These are phyloP conservation scores for Osmanthus fragrans DNA, from an alignment of 257 asterid species.

Conservation along the genomic window DNA sequence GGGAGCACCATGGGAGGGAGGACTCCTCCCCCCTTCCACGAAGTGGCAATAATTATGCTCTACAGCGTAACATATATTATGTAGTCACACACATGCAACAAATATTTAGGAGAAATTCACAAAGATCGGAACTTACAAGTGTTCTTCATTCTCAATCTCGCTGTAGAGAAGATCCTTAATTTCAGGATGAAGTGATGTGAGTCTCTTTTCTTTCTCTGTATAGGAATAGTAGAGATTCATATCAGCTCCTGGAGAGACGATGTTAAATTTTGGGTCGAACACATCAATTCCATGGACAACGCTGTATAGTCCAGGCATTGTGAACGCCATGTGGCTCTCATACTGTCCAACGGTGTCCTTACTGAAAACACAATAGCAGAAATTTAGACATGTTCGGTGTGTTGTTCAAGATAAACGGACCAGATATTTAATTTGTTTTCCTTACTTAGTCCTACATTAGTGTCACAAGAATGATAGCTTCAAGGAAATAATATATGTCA, in stretches of 20 bases:
- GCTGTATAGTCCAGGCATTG: conserved; percentile 94
- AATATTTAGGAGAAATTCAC: not conserved
- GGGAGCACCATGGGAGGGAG: not conserved
- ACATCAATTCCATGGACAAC: conserved; percentile 93
- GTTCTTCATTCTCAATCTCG: conserved; percentile 79
- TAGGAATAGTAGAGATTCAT: conserved; percentile 67
- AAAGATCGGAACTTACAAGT: conserved; percentile 50
- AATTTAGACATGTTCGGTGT: not conserved
- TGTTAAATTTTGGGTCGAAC: conserved; percentile 95
- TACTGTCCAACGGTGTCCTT: conserved; percentile 96
- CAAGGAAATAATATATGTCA: not conserved
- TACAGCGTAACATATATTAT: no score
- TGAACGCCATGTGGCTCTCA: conserved; percentile 92
- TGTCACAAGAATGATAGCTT: not conserved
- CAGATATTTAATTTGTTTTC: no score
- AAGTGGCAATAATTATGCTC: no score
- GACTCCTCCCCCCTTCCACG: no score
- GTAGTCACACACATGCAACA: not conserved
- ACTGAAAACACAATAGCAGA: conserved; percentile 36
- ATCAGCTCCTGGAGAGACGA: conserved; percentile 96
- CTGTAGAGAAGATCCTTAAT: conserved; percentile 81
- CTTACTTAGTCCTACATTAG: not conserved
- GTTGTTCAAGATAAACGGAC: not conserved
- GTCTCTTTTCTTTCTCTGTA: conserved; percentile 69
- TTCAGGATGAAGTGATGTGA: conserved; percentile 69